Conservation (phyloP, 345 rosid species). For the Brassica cretica region DNA sequence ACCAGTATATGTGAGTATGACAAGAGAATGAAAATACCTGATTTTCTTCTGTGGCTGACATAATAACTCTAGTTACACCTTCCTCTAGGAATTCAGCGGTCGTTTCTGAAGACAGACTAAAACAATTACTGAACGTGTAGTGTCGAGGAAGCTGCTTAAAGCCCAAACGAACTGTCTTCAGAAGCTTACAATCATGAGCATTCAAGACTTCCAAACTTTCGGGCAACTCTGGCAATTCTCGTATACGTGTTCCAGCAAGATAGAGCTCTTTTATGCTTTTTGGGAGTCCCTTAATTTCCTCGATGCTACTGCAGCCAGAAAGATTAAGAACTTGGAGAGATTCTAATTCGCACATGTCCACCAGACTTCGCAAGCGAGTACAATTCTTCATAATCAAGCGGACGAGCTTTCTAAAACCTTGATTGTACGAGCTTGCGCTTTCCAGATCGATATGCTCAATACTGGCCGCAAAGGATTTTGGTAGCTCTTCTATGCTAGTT, state of each 20-base stretch:
- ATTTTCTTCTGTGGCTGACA: too few species aligned
- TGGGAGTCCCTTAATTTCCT: slow-evolving; percentile 19
- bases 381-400: slow-evolving; percentile 9
- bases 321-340: slow-evolving; percentile 21
- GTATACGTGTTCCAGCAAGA: slow-evolving; percentile 1
- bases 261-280: slow-evolving; percentile 15
- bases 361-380: background rate
- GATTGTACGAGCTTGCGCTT: background rate
- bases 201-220: background rate
- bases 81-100: slow-evolving; percentile 22
- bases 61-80: background rate
- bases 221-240: slow-evolving; percentile 25
- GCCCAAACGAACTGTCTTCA: background rate
- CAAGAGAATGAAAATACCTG: too few species aligned
- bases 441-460: background rate
- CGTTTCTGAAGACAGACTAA: background rate
- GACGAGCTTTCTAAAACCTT: background rate
- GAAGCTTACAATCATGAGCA: slow-evolving; percentile 5
- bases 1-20: too few species aligned
- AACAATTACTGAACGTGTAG: slow-evolving; percentile 29
- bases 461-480: background rate
- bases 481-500: background rate
- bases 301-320: slow-evolving; percentile 5
- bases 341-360: slow-evolving; percentile 8
- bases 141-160: background rate